Base-by-base conservation (phyloP, 2,329 filamentous ascomycete species). In the Fusarium sp. region DNA sequence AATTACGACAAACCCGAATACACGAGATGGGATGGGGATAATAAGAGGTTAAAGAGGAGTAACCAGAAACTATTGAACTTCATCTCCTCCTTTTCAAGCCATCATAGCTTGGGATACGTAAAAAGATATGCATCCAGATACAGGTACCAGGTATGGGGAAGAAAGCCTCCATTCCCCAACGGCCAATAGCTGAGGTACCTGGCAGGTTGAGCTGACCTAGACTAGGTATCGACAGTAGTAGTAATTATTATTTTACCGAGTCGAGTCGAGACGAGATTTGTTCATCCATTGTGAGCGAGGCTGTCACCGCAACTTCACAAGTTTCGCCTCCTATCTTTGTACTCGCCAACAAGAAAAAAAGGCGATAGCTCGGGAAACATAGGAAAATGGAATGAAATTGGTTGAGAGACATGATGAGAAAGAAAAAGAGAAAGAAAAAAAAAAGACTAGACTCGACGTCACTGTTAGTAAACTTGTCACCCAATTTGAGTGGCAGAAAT, bases 1-100 rank as follows among this genome's bases (percentile, higher is more conserved):
- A 44, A 71, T 67, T 72, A 72, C 68, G 64, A 73, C 64, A 52
- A 46, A 61, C 9, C 32, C 15, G 26, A 65, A 36, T 39, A 65
- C 49, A 45, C 63, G 57, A 66, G 51, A 66, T 68, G 53, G 42
- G 56, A 47, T 32, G 65, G 54, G 42, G 56, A 43, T 26, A 36
- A 62, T 47, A 45, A 44, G 30, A 60, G 61, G 60, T 43, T 50
- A 61, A 71, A 57, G 51, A 56, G 28, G 34, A 43, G 46, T 57
- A 43, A 45, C 32, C 40, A 57, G 54, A 44, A 24, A 57, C 55
- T 55, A 56, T 49, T 51, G 48, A 53, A 38, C 40, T 47, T 65
- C 63, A 43, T 59, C 57, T 53, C 63, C 53, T 49, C 46, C 21
- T 53, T 20, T 20, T 39, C 32, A 49, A 47, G 53, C 48, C 53